Evolutionary conservation across 805 yeast species (phyloP).

Genomic region (Pichia membranifaciens): DNA sequence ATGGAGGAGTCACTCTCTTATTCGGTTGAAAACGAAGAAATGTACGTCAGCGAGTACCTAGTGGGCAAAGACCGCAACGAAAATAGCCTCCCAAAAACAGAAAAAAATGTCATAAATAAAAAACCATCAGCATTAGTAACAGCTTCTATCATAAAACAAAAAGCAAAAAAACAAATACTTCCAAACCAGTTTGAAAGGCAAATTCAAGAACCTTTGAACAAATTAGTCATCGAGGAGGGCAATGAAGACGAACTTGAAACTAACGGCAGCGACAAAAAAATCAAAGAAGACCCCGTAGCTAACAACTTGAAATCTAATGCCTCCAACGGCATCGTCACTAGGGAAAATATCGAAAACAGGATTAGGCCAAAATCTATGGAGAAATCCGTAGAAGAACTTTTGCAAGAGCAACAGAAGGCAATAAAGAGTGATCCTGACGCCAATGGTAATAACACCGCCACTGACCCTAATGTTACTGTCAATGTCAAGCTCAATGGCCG

Average conservation of each 20-base stretch:
- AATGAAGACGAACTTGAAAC: slow-evolving; percentile 9
- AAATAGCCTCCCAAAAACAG: neutral
- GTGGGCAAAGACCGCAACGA: neutral
- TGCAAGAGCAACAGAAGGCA: slow-evolving; percentile 10
- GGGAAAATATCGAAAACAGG: slow-evolving; percentile 2
- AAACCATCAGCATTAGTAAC: neutral
- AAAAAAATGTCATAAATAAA: neutral
- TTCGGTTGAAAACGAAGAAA: slow-evolving; percentile 65
- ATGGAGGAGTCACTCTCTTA: slow-evolving; percentile 49
- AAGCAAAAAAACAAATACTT: too few relatives aligned
- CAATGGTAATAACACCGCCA: neutral
- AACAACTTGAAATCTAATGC: slow-evolving; percentile 3
- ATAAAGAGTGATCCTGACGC: neutral
- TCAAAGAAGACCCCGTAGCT: neutral
- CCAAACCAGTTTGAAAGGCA: too few relatives aligned
- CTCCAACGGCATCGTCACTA: neutral
- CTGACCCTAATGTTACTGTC: neutral
- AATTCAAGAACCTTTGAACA: slow-evolving; percentile 1
- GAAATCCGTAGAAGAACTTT: slow-evolving; percentile 9
- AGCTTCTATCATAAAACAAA: neutral
- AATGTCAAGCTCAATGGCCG: neutral
- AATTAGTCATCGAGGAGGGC: slow-evolving; percentile 11
- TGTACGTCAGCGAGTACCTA: slow-evolving; percentile 78
- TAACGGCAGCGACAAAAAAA: neutral
- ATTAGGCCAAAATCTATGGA: neutral